Conservation (phyloP, 2,329 filamentous ascomycete species). For the Dactylellina leptospora region DNA sequence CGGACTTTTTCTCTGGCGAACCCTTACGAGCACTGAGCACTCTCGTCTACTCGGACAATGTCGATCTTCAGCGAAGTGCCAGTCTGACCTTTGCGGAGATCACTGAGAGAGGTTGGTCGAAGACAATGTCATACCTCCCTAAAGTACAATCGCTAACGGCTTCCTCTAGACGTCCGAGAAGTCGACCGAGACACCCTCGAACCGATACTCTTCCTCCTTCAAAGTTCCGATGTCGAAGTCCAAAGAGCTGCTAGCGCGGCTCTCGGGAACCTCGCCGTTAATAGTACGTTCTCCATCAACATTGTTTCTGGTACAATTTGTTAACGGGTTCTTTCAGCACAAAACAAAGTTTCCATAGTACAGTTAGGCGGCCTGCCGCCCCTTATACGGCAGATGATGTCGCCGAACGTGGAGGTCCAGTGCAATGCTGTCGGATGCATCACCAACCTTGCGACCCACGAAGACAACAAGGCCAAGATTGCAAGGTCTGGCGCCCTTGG, state of each 20-base stretch:
- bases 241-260: slow-evolving; percentile 96
- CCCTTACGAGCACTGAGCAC: slow-evolving; percentile 93
- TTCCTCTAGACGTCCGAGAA: slow-evolving; percentile 82
- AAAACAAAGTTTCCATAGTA: slow-evolving; percentile 98
- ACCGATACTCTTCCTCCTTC: slow-evolving; percentile 91
- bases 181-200: slow-evolving; percentile 94
- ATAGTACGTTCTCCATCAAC: slow-evolving; percentile 71
- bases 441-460: slow-evolving; percentile 95
- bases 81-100: slow-evolving; percentile 99
- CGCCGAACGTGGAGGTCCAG: slow-evolving; percentile 95
- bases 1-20: slow-evolving; percentile 97
- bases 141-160: neutral
- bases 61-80: slow-evolving; percentile 94
- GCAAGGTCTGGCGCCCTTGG: slow-evolving; percentile 91
- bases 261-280: slow-evolving; percentile 93
- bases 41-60: slow-evolving; percentile 97
- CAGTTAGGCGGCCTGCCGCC: slow-evolving; percentile 87
- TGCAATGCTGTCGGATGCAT: slow-evolving; percentile 99
- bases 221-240: slow-evolving; percentile 95
- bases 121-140: neutral
- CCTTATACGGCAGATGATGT: slow-evolving; percentile 97
- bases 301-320: slow-evolving; percentile 44
- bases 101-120: slow-evolving; percentile 85
- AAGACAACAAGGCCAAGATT: slow-evolving; percentile 99
- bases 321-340: slow-evolving; percentile 72